phyloP scores from a whole-genome alignment of 345 rosid species.

The Isatis tinctoria region DNA sequence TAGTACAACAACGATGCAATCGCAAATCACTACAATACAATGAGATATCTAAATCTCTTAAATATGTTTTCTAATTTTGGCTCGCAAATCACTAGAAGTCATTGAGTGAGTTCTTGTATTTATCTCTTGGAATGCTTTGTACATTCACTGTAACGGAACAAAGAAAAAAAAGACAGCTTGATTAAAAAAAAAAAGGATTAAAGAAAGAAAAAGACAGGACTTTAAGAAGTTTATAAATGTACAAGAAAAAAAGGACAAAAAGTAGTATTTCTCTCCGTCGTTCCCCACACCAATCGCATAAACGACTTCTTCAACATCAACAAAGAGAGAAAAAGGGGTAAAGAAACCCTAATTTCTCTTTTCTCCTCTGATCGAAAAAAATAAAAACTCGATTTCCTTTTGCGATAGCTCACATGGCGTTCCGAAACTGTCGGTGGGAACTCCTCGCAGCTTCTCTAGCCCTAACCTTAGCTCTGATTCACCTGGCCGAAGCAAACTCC shows the following conservation, averaged over 20 bases:
- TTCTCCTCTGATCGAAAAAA: background rate
- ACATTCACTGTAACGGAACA: background rate
- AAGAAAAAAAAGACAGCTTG: background rate
- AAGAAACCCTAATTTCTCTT: conserved; percentile 23
- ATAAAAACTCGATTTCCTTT: background rate
- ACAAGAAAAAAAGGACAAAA: background rate
- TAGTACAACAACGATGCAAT: background rate
- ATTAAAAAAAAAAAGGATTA: background rate
- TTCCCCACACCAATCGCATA: conserved; percentile 19
- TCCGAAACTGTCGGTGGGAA: conserved; percentile 35
- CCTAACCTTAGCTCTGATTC: conserved; percentile 31
- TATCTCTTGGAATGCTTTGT: background rate
- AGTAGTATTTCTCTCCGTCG: background rate
- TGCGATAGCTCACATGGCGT: conserved; percentile 38
- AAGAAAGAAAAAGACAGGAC: background rate
- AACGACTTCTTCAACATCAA: conserved; percentile 10
- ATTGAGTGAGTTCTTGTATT: background rate
- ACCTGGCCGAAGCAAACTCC: conserved; percentile 50
- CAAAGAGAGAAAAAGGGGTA: background rate
- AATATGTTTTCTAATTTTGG: no score
- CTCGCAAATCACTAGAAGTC: no score
- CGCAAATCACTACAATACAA: background rate
- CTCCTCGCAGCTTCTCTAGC: conserved; percentile 27
- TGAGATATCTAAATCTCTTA: no score
- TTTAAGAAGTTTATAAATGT: background rate